Evolutionary conservation across 108 stramenopile species (phyloP).

Genomic region (Stephanodiscus triporus): DNA sequence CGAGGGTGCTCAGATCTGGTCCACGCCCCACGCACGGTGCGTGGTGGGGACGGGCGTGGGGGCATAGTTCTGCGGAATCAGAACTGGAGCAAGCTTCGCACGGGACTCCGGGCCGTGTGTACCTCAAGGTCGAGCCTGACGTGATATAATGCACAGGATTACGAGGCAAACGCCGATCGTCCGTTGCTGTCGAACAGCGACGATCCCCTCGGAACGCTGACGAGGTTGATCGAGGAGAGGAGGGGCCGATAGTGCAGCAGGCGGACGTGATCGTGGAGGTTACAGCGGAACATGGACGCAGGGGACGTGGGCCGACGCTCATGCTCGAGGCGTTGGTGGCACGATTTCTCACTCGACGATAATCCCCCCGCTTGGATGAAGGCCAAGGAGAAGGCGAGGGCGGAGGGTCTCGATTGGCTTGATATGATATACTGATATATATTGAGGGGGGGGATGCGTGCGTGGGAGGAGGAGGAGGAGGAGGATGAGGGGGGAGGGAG

Average conservation of each 20-base stretch:
- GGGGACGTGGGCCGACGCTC: conserved; percentile 56
- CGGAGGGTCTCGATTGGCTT: conserved; percentile 2
- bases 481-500: too few relatives aligned
- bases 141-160: too few relatives aligned
- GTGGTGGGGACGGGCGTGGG: conserved; percentile 51
- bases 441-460: too few relatives aligned
- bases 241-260: conserved; percentile 70
- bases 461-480: too few relatives aligned
- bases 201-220: conserved; percentile 71
- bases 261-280: conserved; percentile 83
- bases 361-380: conserved; percentile 90
- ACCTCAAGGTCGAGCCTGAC: conserved; percentile 83
- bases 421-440: neutral
- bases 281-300: conserved; percentile 55
- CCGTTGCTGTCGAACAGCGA: conserved; percentile 80
- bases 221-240: conserved; percentile 62
- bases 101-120: conserved; percentile 92
- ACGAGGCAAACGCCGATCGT: too few relatives aligned
- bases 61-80: conserved; percentile 45
- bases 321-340: too few relatives aligned
- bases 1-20: conserved; percentile 83
- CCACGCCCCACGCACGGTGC: conserved; percentile 83
- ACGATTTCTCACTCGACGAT: conserved; percentile 91
- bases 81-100: conserved; percentile 94
- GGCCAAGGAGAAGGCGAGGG: conserved; percentile 71